Conservation (phyloP, 257 asterid genomes). For the Ilex asprella region DNA sequence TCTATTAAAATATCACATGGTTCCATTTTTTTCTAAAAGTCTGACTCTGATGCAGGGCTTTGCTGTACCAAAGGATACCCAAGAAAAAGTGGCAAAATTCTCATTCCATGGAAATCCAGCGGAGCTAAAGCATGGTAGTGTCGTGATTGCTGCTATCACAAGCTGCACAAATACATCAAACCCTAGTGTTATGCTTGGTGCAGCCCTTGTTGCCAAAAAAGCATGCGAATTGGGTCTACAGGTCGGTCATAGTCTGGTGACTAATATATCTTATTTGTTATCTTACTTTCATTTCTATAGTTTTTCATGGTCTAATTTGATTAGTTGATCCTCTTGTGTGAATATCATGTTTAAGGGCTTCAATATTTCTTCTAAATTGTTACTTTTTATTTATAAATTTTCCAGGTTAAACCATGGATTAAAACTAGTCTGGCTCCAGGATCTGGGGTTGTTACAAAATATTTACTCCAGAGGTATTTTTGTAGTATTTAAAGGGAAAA, state of each 20-base stretch:
- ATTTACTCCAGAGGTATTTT: conserved; percentile 67
- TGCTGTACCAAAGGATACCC: conserved; percentile 85
- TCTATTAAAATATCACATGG: no score
- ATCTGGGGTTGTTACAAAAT: conserved; percentile 87
- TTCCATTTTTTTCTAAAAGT: conserved; percentile 7
- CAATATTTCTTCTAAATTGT: conserved; percentile 7
- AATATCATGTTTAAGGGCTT: conserved; percentile 6
- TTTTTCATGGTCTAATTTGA: no score
- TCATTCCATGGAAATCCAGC: conserved; percentile 82
- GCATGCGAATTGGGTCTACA: conserved; percentile 84
- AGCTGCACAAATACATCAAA: conserved; percentile 97
- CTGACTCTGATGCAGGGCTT: conserved; percentile 51
- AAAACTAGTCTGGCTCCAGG: conserved; percentile 99
- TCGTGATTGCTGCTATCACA: conserved; percentile 93
- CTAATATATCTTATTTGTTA: background rate
- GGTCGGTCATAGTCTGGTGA: conserved; percentile 29
- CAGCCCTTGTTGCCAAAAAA: conserved; percentile 87
- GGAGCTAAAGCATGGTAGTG: conserved; percentile 93
- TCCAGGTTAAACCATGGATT: conserved; percentile 96
- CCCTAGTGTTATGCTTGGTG: conserved; percentile 98
- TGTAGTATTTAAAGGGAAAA: conserved; percentile 1
- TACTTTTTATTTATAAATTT: conserved; percentile 12
- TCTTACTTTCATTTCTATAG: no score
- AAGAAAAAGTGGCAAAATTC: conserved; percentile 68
- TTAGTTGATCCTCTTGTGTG: background rate